Conservation (phyloP, 1,139 yeast species). For the Nakaseomyces bracarensis region DNA sequence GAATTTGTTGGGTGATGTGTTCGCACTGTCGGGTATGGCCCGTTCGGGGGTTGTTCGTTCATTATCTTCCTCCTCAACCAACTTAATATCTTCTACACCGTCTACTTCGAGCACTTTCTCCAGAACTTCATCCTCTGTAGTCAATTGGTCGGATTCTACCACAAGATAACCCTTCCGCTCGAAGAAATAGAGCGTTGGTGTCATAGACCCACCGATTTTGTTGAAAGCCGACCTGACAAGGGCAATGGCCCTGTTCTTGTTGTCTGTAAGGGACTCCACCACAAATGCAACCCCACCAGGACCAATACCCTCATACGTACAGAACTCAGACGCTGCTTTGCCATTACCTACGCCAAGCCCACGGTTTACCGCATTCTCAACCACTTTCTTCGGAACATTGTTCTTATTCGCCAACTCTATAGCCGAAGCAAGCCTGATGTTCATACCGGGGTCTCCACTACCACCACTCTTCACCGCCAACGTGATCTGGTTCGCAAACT, state of each 20-base stretch:
- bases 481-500: constrained; percentile 64
- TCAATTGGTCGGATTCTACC: constrained; percentile 35
- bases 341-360: constrained; percentile 54
- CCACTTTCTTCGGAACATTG: constrained; percentile 75
- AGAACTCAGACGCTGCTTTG: constrained; percentile 35
- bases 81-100: constrained; percentile 82
- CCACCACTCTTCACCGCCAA: constrained; percentile 58
- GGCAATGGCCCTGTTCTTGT: constrained; percentile 73
- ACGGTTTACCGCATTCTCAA: constrained; percentile 78
- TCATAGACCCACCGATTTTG: constrained; percentile 59
- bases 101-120: constrained; percentile 62
- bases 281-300: constrained; percentile 87
- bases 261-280: constrained; percentile 81
- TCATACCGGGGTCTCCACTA: constrained; percentile 50
- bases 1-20: constrained; percentile 19
- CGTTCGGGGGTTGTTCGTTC: constrained; percentile 10
- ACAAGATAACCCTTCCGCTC: constrained; percentile 66
- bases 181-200: constrained; percentile 74
- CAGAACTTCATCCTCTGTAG: constrained; percentile 51
- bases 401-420: constrained; percentile 70
- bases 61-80: constrained; percentile 37
- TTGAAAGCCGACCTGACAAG: constrained; percentile 68
- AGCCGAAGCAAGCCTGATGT: constrained; percentile 64
- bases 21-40: too few relatives aligned
- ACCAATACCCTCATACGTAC: constrained; percentile 81